These are phyloP conservation scores for Chlorella sp. DNA, from an alignment of 139 green algal genomes.

Conservation along the genomic window DNA sequence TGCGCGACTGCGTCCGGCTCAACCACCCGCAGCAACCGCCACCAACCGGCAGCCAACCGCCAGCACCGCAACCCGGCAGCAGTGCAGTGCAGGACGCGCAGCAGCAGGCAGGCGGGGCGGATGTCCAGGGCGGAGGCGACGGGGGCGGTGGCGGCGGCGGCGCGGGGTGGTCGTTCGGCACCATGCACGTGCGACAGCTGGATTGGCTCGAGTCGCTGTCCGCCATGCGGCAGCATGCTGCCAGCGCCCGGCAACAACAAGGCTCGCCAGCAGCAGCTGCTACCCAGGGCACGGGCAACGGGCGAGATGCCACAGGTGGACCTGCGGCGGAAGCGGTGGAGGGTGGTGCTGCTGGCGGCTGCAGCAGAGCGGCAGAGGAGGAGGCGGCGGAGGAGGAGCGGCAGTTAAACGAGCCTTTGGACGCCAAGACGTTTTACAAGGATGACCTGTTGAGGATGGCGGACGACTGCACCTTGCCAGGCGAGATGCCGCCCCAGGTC, in stretches of 20 bases:
- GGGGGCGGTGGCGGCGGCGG: too few relatives aligned
- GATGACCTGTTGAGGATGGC: slow-evolving; percentile 9
- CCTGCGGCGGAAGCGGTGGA: too few relatives aligned
- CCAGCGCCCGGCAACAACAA: too few relatives aligned
- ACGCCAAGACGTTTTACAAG: slow-evolving; percentile 2
- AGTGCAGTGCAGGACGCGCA: background rate
- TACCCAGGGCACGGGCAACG: too few relatives aligned
- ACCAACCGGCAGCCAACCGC: too few relatives aligned
- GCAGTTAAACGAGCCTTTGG: too few relatives aligned
- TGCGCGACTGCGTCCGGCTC: slow-evolving; percentile 52
- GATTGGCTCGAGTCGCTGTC: slow-evolving; percentile 36
- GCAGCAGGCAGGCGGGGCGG: background rate
- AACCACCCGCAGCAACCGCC: slow-evolving; percentile 22
- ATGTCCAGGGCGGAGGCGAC: too few relatives aligned
- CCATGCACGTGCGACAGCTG: slow-evolving; percentile 52
- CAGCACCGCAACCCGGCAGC: slow-evolving; percentile 2
- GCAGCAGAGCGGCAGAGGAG: too few relatives aligned
- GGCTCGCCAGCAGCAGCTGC: too few relatives aligned
- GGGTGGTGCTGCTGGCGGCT: too few relatives aligned
- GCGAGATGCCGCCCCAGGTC: slow-evolving; percentile 25
- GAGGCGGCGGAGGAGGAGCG: background rate
- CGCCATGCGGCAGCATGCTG: too few relatives aligned
- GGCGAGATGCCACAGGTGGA: too few relatives aligned
- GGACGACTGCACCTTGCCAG: background rate
- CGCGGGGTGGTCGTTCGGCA: slow-evolving; percentile 53